Percentiles rank a stretch among this genome's conserved stretches.
These are phyloP conservation scores for Aspergillus sp. DNA, from an alignment of 2,329 filamentous ascomycete species.

Conservation along the genomic window DNA sequence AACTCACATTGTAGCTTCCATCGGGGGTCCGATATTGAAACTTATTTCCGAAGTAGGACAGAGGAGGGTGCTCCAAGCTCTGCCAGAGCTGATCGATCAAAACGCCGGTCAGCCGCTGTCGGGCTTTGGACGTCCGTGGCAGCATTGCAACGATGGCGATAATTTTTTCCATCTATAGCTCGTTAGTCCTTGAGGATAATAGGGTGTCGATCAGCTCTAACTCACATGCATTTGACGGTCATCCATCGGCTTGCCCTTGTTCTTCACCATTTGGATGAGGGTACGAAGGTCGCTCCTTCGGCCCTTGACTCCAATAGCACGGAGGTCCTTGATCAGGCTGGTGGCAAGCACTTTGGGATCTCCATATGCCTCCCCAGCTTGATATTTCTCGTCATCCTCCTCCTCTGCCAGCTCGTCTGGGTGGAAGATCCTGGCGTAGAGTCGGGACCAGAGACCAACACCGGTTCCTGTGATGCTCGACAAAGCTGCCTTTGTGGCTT, in stretches of 20 bases:
- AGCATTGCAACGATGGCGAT: slow-evolving; percentile 5
- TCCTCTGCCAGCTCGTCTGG: slow-evolving; percentile 8
- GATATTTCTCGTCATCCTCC: slow-evolving; percentile 12
- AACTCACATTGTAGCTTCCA: slow-evolving; percentile 7
- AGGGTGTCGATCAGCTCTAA: background rate
- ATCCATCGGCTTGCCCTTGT: slow-evolving; percentile 10
- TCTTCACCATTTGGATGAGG: slow-evolving; percentile 8
- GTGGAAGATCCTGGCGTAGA: slow-evolving; percentile 11
- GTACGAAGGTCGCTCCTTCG: slow-evolving; percentile 5
- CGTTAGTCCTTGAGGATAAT: background rate
- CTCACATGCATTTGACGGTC: slow-evolving; percentile 8
- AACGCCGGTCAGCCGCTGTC: slow-evolving; percentile 4
- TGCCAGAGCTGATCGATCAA: slow-evolving; percentile 7
- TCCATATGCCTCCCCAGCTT: slow-evolving; percentile 8
- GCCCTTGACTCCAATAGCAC: slow-evolving; percentile 61
- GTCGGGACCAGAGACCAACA: slow-evolving; percentile 3
- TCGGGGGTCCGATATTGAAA: slow-evolving; percentile 9
- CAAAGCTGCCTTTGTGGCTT: slow-evolving; percentile 4
- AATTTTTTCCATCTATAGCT: slow-evolving; percentile 6
- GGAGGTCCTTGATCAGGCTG: slow-evolving; percentile 65
- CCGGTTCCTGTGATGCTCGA: slow-evolving; percentile 7
- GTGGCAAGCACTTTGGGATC: slow-evolving; percentile 55
- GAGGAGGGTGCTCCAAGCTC: slow-evolving; percentile 9
- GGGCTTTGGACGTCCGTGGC: slow-evolving; percentile 4
- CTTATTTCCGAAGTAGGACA: slow-evolving; percentile 7